Evolutionary conservation across 1,284 basidiomycete genomes (phyloP), one percentile per base, ranked within the genome.

Genomic region (Ceratobasidium sp.): DNA sequence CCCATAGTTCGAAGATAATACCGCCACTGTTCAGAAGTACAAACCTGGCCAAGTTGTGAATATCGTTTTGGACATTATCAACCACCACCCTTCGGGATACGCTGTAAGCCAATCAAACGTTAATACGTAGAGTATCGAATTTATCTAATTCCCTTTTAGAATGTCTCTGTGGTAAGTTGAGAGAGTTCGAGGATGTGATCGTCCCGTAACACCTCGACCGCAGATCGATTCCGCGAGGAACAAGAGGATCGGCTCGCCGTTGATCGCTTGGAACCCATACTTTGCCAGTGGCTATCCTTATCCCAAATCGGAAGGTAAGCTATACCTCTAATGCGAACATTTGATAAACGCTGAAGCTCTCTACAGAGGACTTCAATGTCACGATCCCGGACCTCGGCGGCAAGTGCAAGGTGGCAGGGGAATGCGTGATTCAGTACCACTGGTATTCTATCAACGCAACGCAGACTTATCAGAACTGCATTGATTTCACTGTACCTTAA

Each of bases 361-460:
- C 33, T 33, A 4, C 33, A 33, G 33, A 33, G 33, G 33, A 64
- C 39, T 81, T 81, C 70, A 77, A 72, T 49, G 64, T 81, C 26
- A 81, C 80, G 12, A 68, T 81, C 18, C 80, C 58, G 28, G 64
- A 77, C 58, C 75, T 81, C 23, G 80, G 78, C 7, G 61, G 72
- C 66, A 67, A 70, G 75, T 79, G 80, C 73, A 66, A 51, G 15
- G 70, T 68, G 6, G 72, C 66, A 12, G 80, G 80, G 20, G 75
- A 46, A 39, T 80, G 78, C 46, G 80, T 76, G 44, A 39, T 77
- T 49, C 70, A 79, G 64, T 79, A 46, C 42, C 71, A 40, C 18
- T 78, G 76, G 73, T 63, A 76, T 64, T 63, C 73, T 9, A 63
- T 3, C 20, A 56, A 49, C 33, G 67, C 67, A 46, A 49, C 66